A percentile compares a stretch with the other conserved stretches of the same genome.
Conservation (phyloP, 192 early-diverging fungal genomes). For the Rhizophagus clarus region DNA sequence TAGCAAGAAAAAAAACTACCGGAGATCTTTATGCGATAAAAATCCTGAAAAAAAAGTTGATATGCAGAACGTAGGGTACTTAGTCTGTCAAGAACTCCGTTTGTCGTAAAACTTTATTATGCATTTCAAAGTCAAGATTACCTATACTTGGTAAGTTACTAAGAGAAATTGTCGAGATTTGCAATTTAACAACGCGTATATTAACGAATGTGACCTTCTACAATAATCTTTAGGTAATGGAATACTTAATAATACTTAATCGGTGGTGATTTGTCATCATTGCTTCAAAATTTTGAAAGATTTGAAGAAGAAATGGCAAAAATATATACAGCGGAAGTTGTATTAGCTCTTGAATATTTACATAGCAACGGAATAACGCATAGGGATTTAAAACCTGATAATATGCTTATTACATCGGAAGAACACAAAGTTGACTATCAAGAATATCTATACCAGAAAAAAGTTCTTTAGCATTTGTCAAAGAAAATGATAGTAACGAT, state of each 20-base stretch:
- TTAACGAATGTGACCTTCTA: background rate
- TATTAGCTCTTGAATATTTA: constrained; percentile 87
- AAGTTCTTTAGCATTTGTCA: constrained; percentile 38
- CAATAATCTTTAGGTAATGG: constrained; percentile 60
- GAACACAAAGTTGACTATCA: constrained; percentile 95
- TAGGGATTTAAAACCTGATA: constrained; percentile 79
- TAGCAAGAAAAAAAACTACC: constrained; percentile 83
- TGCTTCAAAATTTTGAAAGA: constrained; percentile 71
- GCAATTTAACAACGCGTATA: background rate
- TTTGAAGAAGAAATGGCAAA: constrained; percentile 81
- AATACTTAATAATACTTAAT: constrained; percentile 90
- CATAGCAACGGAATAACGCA: constrained; percentile 91
- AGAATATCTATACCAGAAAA: constrained; percentile 69
- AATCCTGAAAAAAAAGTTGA: constrained; percentile 89
- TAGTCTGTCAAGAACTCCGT: constrained; percentile 76
- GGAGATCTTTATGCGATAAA: constrained; percentile 92
- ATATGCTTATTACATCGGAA: constrained; percentile 83
- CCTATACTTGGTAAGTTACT: constrained; percentile 72
- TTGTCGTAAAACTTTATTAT: constrained; percentile 91
- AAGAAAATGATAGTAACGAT: constrained; percentile 31
- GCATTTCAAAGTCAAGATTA: constrained; percentile 89
- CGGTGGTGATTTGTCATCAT: constrained; percentile 82
- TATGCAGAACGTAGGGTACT: constrained; percentile 89
- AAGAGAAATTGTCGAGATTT: too few species aligned
- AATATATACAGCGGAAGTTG: constrained; percentile 91